Base-by-base conservation (phyloP, 345 rosid genomes). In the Sapria himalayana region DNA sequence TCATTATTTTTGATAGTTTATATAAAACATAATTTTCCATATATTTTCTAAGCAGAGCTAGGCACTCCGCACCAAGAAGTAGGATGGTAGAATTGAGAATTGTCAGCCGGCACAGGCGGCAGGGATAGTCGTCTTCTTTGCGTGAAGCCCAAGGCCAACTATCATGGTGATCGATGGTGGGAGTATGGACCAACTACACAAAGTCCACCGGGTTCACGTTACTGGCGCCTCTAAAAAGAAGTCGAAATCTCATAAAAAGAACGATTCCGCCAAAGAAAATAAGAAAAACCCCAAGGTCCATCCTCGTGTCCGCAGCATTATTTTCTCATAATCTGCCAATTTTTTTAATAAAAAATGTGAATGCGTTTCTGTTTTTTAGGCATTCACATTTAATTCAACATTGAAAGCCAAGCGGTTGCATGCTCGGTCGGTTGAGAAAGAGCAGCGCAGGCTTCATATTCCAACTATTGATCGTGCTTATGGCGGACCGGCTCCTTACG, bases 381-480 rank as follows among this genome's bases (percentile, higher is more conserved):
- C 98, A 9, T 89, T 76, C 56, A 66, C 63, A 22, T 66, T 71
- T 46, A 58, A 36, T 11, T 89, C 98, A 14, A 50, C 66, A 37
- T 63, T 55, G 15, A 79, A 67, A 61, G 86, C 81, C 24, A 71
- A 76, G 72, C 59, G 67, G 7, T 47, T 70, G 48, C 72, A 76
- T 57, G 46, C 74, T 9, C 91, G 70, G 7, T 13, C 85, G 7
- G 72, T 57, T n/a, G 98, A 89, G 63, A 79, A 74, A 65, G 93
- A 89, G 56, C 94, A 89, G 62, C 63, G 72, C 4, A 57, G 76
- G 55, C 76, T 79, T 61, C 98, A 72, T 57, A 29, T 82, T 33
- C 94, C 94, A 1, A 47, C 54, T 2, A 71, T 74, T 32, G 93
- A 89, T 56, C 80, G 93, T 39, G 62, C 81, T 49, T 82, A 82